A percentile compares a stretch with the other conserved stretches of the same genome.
Evolutionary conservation across 805 yeast species (phyloP).

Genomic region (Saccharomycodes ludwigii): DNA sequence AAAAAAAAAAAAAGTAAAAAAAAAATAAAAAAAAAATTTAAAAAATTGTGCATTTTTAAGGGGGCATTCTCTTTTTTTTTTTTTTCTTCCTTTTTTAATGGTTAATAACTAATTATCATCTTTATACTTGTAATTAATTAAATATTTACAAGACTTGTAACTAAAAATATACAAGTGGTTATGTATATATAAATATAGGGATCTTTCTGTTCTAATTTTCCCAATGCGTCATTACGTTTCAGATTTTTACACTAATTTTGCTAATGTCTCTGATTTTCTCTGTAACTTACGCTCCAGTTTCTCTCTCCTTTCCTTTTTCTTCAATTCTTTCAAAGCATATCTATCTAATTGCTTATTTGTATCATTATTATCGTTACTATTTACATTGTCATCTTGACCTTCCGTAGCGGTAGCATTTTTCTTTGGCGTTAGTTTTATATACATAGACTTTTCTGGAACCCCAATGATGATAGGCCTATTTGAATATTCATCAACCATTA

Average conservation of each 20-base stretch:
- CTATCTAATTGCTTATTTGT: constrained; percentile 15
- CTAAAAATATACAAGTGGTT: background rate
- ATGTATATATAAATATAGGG: background rate
- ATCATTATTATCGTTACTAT: too few relatives aligned
- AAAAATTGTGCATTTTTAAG: too few relatives aligned
- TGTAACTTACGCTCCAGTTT: constrained; percentile 13
- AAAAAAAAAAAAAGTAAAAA: too few relatives aligned
- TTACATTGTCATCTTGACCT: too few relatives aligned
- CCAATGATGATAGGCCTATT: constrained; percentile 20
- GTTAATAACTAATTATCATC: constrained; percentile 3
- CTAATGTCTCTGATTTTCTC: background rate
- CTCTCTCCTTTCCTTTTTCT: constrained; percentile 25
- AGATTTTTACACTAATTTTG: background rate
- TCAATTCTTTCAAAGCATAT: constrained; percentile 20
- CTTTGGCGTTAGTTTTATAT: constrained; percentile 17
- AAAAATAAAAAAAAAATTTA: too few relatives aligned
- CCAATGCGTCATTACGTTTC: background rate
- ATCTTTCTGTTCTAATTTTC: constrained; percentile 3
- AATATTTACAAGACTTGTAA: background rate
- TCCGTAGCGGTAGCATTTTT: constrained; percentile 10
- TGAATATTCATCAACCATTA: constrained; percentile 17
- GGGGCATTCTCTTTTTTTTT: too few relatives aligned
- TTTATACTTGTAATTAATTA: background rate
- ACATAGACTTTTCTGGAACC: constrained; percentile 15
- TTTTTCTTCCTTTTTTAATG: too few relatives aligned